Evolutionary conservation across 345 rosid genomes (phyloP), one percentile per base, ranked within the genome.

Genomic region (Dimocarpus longan): DNA sequence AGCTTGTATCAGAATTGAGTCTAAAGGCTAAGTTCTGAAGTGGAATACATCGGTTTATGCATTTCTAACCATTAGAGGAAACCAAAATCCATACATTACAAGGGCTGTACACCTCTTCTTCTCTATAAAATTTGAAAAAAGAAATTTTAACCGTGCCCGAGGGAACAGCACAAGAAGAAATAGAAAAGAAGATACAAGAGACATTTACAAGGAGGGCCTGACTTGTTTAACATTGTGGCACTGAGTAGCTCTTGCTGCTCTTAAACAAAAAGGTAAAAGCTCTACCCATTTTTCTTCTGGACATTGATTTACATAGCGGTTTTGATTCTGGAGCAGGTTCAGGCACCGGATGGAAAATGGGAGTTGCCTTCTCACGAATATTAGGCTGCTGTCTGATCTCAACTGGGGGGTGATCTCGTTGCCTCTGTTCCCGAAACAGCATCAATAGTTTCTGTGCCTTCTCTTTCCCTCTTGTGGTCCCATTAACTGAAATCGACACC

Each of bases 381-480:
- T 85, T 93, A 22, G 72, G 84, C 40, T 26, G 73, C 40, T 76
- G 77, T 19, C 37, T n/a, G 13, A 73, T 54, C 39, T 82, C 87
- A 28, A 86, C 76, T 46, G 87, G 83, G 15, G 93, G 84, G 42
- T 89, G 95, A 54, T 97, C 98, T 4, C 91, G 82, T 72, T 94
- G 99, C 75, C 99, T 82, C 76, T 97, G 98, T 83, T 97, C 96
- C 18, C 98, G 85, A 76, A 97, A 97, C 75, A 94, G 82, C 97
- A 92, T 88, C 65, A 97, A 82, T 66, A 97, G 98, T 80, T 91
- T 93, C 81, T 91, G 98, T 1, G 99, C 91, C 86, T 92, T 94
- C 68, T 97, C 98, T 90, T 82, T 89, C 57, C 96, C 98, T 79
- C 98, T 80, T 0, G 87, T n/a, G 19, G 93, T 93, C 6, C 99